These are phyloP conservation scores for Suillus ampliporus DNA, from an alignment of 768 basidiomycete genomes.

Conservation along the genomic window DNA sequence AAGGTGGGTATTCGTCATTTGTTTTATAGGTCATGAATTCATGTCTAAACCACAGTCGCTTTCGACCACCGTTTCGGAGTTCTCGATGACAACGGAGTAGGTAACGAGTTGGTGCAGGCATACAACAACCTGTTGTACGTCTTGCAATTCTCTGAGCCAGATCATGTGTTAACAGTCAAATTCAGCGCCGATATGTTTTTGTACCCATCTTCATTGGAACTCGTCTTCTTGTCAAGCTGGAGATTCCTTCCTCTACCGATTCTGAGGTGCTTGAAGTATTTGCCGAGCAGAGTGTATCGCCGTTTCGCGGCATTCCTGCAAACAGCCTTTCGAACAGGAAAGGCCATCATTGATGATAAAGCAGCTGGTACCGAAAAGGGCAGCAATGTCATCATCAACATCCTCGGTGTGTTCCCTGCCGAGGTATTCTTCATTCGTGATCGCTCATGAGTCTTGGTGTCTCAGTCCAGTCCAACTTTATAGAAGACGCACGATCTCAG, in stretches of 20 bases:
- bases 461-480: constrained; percentile 37
- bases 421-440: not conserved
- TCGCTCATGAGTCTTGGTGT: not conserved
- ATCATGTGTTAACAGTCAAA: not conserved
- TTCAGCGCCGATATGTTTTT: constrained; percentile 29
- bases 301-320: constrained; percentile 32
- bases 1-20: constrained; percentile 20
- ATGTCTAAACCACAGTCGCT: constrained; percentile 20
- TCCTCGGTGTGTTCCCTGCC: constrained; percentile 28
- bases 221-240: constrained; percentile 36
- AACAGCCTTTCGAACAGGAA: constrained; percentile 28
- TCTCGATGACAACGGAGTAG: constrained; percentile 14
- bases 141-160: not conserved
- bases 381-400: constrained; percentile 39
- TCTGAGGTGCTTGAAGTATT: constrained; percentile 30
- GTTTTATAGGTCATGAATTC: not conserved
- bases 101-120: constrained; percentile 21
- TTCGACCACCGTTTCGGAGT: constrained; percentile 31
- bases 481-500: constrained; percentile 32
- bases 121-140: constrained; percentile 25
- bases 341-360: constrained; percentile 28
- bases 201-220: constrained; percentile 24
- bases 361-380: constrained; percentile 25
- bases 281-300: constrained; percentile 34
- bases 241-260: constrained; percentile 31